Conservation (phyloP, 1,284 basidiomycete species). For the Cystobasidiaceae sp. region DNA sequence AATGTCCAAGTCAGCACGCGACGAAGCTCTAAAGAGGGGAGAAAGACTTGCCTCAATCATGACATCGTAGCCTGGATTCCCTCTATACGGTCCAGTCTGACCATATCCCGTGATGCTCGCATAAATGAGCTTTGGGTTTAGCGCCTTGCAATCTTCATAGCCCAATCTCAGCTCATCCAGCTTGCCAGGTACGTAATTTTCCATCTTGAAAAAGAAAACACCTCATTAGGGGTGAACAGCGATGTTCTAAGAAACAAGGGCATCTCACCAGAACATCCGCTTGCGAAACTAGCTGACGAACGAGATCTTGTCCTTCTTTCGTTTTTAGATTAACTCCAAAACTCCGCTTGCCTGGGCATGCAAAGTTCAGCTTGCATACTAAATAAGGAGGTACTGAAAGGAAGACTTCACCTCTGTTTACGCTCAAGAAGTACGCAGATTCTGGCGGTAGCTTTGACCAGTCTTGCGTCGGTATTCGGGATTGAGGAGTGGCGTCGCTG, state of each 20-base stretch:
- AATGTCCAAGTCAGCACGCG: neutral
- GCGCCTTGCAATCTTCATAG: constrained; percentile 70
- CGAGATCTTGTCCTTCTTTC: constrained; percentile 67
- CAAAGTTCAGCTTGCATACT: constrained; percentile 65
- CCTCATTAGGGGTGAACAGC: no score
- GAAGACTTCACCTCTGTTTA: constrained; percentile 68
- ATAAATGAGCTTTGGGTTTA: constrained; percentile 81
- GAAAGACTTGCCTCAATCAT: constrained; percentile 14
- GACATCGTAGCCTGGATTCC: constrained; percentile 83
- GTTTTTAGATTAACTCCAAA: constrained; percentile 86
- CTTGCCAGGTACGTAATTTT: constrained; percentile 56
- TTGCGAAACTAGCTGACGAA: constrained; percentile 64
- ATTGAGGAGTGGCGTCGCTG: no score
- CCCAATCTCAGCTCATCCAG: constrained; percentile 77
- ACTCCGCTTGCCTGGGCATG: constrained; percentile 31
- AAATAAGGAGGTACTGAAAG: neutral
- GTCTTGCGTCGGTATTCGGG: constrained; percentile 54
- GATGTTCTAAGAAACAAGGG: neutral
- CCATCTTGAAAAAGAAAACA: constrained; percentile 31
- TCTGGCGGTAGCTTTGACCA: constrained; percentile 65
- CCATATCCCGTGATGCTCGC: constrained; percentile 88
- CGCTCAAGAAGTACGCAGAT: constrained; percentile 85
- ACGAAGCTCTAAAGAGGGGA: neutral
- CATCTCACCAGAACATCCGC: constrained; percentile 72
- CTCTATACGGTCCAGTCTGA: constrained; percentile 80